Evolutionary conservation across 163 green algal species (phyloP), one percentile per base, ranked within the genome.

Genomic region (Scenedesmus sp.): DNA sequence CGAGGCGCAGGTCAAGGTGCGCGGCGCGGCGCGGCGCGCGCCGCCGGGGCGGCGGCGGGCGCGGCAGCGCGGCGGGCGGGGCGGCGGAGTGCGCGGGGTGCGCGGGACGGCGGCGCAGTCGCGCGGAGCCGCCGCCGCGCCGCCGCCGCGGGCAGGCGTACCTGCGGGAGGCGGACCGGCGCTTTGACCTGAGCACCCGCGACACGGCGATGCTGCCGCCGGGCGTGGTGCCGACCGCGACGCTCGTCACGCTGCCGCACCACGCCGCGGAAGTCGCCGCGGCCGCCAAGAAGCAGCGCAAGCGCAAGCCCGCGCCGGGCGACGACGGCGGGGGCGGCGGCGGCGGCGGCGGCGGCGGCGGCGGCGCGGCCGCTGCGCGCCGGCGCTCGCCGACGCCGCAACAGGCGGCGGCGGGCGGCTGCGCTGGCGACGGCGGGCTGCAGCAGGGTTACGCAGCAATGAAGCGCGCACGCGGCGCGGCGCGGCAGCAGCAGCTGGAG

Each of bases 161-260:
- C 28, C 29, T 14, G 54, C 69, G 78, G 22, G 36, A 81, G 33
- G 74, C 78, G 4, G 15, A 47, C 0, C 48, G 31, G 11, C 22
- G 29, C 47, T 84, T 88, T 44, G 63, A 84, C 24, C 67, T 88
- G n/a, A 60, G 18, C 56, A 47, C 63, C 74, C 9, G 18, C 29
- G 57, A 69, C 15, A 57, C 70, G 9, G 0, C 22, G 33, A 83
- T 78, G 69, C 63, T 84, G 69, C 75, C 81, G 5, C 10, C 39
- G 1, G 60, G 42, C 58, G 48, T 71, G 66, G 39, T 54, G 31
- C 81, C 75, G 14, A 62, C 71, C n/a, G 45, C 81, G 7, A 63
- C 83, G 47, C 69, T 86, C 42, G 36, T 86, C 1, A 33, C 63
- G 31, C 65, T 86, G 60, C 53, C 28, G 2, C 44, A 50, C 17